Evolutionary conservation across 345 rosid genomes (phyloP).

Genomic region (Salix purpurea): DNA sequence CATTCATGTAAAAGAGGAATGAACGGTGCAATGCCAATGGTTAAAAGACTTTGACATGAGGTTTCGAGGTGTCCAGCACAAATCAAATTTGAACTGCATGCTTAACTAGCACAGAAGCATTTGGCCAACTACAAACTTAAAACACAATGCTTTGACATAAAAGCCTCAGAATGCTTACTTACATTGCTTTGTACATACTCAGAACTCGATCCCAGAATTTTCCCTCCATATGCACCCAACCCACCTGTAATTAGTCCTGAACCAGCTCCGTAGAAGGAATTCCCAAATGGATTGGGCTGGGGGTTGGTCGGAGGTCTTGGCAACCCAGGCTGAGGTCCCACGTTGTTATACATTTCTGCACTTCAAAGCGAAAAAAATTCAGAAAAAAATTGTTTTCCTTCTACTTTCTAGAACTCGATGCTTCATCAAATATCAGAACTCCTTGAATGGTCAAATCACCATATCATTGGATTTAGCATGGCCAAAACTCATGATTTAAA

Average conservation of each 20-base stretch:
- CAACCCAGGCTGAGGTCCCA: slow-evolving; percentile 66
- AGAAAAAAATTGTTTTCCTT: background rate
- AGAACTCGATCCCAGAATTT: slow-evolving; percentile 82
- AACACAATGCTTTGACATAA: slow-evolving; percentile 2
- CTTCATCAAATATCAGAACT: background rate
- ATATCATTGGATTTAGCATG: background rate
- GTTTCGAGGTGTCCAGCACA: background rate
- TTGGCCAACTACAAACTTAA: slow-evolving; percentile 10
- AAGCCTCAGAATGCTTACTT: slow-evolving; percentile 31
- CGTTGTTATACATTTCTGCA: slow-evolving; percentile 71
- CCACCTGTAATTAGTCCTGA: slow-evolving; percentile 89
- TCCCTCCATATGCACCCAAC: slow-evolving; percentile 91
- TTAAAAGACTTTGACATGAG: background rate
- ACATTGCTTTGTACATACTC: slow-evolving; percentile 99
- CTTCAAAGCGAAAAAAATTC: background rate
- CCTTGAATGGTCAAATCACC: background rate
- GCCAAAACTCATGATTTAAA: background rate
- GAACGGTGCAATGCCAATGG: background rate
- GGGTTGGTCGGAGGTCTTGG: slow-evolving; percentile 56
- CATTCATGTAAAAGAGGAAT: background rate
- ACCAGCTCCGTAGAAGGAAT: slow-evolving; percentile 89
- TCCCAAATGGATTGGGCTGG: slow-evolving; percentile 85
- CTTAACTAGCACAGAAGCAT: background rate
- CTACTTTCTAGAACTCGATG: background rate
- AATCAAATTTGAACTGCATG: background rate